phyloP scores from a whole-genome alignment of 257 asterid species.

The Sherardia arvensis region DNA sequence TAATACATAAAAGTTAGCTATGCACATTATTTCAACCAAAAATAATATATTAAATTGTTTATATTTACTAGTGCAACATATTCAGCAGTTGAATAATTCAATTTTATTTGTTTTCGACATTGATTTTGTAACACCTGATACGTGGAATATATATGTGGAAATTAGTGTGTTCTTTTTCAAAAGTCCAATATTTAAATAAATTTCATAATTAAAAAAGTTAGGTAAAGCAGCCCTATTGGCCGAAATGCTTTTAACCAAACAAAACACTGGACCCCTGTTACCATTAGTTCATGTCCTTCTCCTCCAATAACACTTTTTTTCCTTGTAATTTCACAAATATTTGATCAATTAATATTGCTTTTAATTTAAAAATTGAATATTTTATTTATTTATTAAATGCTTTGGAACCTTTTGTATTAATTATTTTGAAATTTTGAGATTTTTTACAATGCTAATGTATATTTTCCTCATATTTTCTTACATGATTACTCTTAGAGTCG shows the following conservation, averaged over 20 bases:
- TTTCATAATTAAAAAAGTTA: conserved; percentile 25
- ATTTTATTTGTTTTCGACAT: neutral
- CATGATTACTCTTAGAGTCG: no score
- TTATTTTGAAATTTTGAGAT: no score
- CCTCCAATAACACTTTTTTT: neutral
- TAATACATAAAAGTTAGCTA: neutral
- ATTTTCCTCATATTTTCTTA: no score
- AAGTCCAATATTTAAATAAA: neutral
- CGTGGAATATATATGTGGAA: neutral
- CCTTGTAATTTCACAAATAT: neutral
- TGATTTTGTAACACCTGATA: neutral
- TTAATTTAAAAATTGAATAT: no score
- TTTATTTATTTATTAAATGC: no score
- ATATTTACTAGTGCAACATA: no score
- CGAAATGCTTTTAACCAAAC: conserved; percentile 24
- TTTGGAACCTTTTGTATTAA: no score
- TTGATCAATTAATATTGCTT: no score
- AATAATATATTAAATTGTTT: neutral
- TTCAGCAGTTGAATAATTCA: no score
- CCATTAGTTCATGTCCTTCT: conserved; percentile 2
- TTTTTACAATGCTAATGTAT: no score
- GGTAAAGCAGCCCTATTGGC: conserved; percentile 52
- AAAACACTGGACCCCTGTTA: conserved; percentile 15
- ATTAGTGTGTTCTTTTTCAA: neutral
- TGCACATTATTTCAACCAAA: neutral